These are phyloP conservation scores for Ophiostoma piceae DNA, from an alignment of 2,329 filamentous ascomycete species.

Conservation along the genomic window DNA sequence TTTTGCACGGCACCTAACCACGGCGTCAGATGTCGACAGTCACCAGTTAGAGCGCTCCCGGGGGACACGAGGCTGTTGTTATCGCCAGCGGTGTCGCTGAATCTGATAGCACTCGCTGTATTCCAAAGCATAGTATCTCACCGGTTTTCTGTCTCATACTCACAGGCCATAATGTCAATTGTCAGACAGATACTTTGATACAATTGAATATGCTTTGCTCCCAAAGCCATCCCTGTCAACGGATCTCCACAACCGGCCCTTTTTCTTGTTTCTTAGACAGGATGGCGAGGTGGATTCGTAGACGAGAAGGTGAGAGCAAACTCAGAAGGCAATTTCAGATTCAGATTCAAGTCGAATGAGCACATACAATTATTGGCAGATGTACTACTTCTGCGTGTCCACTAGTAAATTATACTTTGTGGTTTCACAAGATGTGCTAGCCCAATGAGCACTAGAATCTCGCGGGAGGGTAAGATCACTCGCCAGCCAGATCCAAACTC, in stretches of 20 bases:
- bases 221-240: background rate
- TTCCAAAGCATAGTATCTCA: background rate
- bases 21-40: background rate
- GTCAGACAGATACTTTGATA: background rate
- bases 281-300: background rate
- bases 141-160: background rate
- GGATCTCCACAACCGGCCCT: background rate
- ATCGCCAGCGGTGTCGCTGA: background rate
- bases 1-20: background rate
- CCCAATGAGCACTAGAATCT: background rate
- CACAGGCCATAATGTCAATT: background rate
- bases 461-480: background rate
- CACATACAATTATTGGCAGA: background rate
- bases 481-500: background rate
- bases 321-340: background rate
- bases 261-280: conserved; percentile 6
- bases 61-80: background rate
- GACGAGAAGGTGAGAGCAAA: background rate
- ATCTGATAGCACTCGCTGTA: background rate
- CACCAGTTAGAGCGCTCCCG: background rate
- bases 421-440: background rate
- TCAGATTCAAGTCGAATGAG: background rate
- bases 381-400: background rate
- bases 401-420: background rate
- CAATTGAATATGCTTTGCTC: background rate